Evolutionary conservation across 2,329 filamentous ascomycete genomes (phyloP).

Genomic region (Coniosporium uncinatum): DNA sequence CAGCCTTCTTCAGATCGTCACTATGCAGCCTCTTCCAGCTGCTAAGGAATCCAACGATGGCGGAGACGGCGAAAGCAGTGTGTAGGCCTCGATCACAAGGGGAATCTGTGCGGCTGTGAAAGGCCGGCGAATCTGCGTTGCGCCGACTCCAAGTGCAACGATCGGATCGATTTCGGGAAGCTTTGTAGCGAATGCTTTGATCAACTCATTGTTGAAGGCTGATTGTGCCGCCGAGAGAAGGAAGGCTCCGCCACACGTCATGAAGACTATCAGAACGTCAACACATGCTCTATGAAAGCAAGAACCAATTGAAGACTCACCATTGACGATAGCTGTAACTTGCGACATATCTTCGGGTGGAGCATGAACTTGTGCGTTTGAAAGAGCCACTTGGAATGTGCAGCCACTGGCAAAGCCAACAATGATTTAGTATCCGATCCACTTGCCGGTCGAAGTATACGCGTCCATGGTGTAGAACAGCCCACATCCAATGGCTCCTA

Average conservation of each 20-base stretch:
- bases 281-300: no score
- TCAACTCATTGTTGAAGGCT: slow-evolving; percentile 42
- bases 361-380: slow-evolving; percentile 11
- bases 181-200: slow-evolving; percentile 27
- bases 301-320: no score
- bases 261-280: slow-evolving; percentile 40
- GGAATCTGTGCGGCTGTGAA: not conserved
- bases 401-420: slow-evolving; percentile 17
- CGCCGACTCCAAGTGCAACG: not conserved
- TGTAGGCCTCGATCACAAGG: not conserved
- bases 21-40: slow-evolving; percentile 5
- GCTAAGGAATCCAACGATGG: not conserved
- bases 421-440: slow-evolving; percentile 40
- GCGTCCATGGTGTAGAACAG: slow-evolving; percentile 33
- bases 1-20: not conserved
- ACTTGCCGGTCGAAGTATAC: slow-evolving; percentile 25
- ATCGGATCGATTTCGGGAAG: slow-evolving; percentile 39
- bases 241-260: slow-evolving; percentile 40
- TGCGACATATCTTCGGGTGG: slow-evolving; percentile 14
- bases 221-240: slow-evolving; percentile 44
- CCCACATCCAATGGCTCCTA: slow-evolving; percentile 27
- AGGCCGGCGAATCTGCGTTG: not conserved
- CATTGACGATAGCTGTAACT: slow-evolving; percentile 14
- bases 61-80: not conserved
- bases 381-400: slow-evolving; percentile 15